Base-by-base conservation (phyloP, 768 basidiomycete species). In the Rhodosporidiobolus odoratus region DNA sequence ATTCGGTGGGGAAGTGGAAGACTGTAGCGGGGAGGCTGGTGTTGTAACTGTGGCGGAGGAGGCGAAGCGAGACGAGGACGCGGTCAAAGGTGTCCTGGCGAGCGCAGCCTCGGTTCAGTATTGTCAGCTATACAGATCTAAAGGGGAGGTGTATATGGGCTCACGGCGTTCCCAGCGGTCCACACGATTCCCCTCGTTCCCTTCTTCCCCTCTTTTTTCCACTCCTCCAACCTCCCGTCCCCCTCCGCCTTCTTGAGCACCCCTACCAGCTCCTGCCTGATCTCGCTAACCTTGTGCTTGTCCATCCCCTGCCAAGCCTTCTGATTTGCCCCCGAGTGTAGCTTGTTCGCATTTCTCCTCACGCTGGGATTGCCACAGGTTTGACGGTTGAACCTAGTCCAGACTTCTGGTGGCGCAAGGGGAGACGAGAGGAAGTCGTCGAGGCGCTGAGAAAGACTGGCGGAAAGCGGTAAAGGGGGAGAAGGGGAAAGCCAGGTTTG, bases 111-210 rank as follows among this genome's bases (percentile, higher is more conserved):
- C 15, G 25, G 13, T 21, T 4, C 7, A 2, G 0, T 23, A 8
- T 7, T 10, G 32, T 16, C 21, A 52, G 41, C 6, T n/a, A 8
- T 5, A 9, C 16, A 21, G 23, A 37, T 15, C 5, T 4, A 6
- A 23, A 23, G 19, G 40, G 13, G 32, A 27, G 75, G 76, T 23
- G 75, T 53, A 34, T 59, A 5, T 8, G 77, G 69, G 16, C 79
- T 78, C 65, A 81, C 80, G 23, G 81, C 81, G 73, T 83, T 82
- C 9, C 82, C 82, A n/a, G 82, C 82, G 15, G 82, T 81, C 76
- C 82, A 80, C 19, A 83, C 81, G 40, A 83, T 78, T 1, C 82
- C 81, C 38, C 81, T 58, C 68, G 52, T 75, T 21, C 41, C 72
- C 68, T 30, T 61, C 25, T 9, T 41, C 52, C 57, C 43, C 58